Evolutionary conservation across 1,284 basidiomycete species (phyloP), one percentile per base, ranked within the genome.

Genomic region (Exobasidium cylindrosporum): DNA sequence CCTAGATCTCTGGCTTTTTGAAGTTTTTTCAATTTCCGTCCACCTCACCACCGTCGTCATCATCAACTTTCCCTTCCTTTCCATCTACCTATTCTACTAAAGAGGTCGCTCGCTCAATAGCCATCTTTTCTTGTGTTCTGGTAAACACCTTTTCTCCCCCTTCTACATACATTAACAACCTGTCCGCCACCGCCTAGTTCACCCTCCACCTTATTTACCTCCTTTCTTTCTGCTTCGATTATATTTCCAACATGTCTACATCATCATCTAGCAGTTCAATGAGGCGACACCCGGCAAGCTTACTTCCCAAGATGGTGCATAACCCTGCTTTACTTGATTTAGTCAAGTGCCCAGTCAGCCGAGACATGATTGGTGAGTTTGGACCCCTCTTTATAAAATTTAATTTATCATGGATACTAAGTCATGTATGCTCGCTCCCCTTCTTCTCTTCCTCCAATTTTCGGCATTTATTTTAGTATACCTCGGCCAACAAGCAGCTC

Each of bases 281-380:
- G 56, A 70, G 76, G 43, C 73, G 77, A 23, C 74, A 79, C 58
- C 74, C 74, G 26, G 74, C 73, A 14, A 75, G 71, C 62, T 67
- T 79, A 57, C 62, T 78, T 61, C 73, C 77, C 26, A 75, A 75
- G 63, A 63, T 76, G 30, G 69, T 73, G 13, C 77, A 79, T 70
- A 75, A 78, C 63, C 74, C 73, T 21, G 66, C 77, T 50, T 62
- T 79, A 50, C 71, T 77, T n/a, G 76, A 79, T 60, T 65, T 79
- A 47, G 70, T 77, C 65, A 75, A 75, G 61, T 73, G 70, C 62
- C 73, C 73, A 26, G 77, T 79, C 32, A 69, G 74, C 14, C 69
- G 73, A 28, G 76, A 79, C 49, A 79, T 79, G 77, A 74, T 79
- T 52, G 63, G 63, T 65, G 60, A 65, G 60, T 67, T 1, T 11